Evolutionary conservation across 305 asterid genomes (phyloP), one percentile per base, ranked within the genome.

Genomic region (Stenogyne calaminthoides): DNA sequence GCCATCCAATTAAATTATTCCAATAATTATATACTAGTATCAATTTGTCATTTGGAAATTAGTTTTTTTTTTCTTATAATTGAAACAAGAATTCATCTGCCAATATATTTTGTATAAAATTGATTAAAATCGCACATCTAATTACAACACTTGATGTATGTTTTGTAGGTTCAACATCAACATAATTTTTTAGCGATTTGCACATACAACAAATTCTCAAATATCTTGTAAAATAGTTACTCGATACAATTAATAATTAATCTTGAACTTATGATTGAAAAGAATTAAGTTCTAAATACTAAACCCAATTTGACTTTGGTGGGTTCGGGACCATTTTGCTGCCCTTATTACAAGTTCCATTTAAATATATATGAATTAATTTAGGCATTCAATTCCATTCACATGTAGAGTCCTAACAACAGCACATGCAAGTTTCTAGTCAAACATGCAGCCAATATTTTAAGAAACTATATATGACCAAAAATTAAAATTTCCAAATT

Each of bases 371-470:
- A 44, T 10, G 1, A 36, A 68, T 49, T 70, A 70, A 68, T 73
- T 59, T 62, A 42, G 34, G 74, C 75, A 80, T 82, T 76, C 46
- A 73, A 78, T 76, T 83, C 81, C 57, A 19, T 78, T 80, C 84
- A 83, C 83, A 80, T 80, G 81, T 76, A 72, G 64, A 73, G 71
- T 75, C 81, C 76, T 72, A 78, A 73, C 83, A 78, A 70, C 52
- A 69, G 76, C 83, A 83, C 84, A 80, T 80, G 87, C 83, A 62
- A 78, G 61, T 75, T 80, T 77, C 79, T 74, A 29, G 75, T 76
- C 81, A 68, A 76, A 34, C 75, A n/a, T n/a, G n/a, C n/a, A 74
- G 71, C 71, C 75, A 44, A 70, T 57, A 67, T 70, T 12, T 9
- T 42, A 32, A 69, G 49, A 16, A 16, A 52, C 22, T 25, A 25